Evolutionary conservation across 192 early-diverging fungal genomes (phyloP).

Genomic region (Linnemannia zychae): DNA sequence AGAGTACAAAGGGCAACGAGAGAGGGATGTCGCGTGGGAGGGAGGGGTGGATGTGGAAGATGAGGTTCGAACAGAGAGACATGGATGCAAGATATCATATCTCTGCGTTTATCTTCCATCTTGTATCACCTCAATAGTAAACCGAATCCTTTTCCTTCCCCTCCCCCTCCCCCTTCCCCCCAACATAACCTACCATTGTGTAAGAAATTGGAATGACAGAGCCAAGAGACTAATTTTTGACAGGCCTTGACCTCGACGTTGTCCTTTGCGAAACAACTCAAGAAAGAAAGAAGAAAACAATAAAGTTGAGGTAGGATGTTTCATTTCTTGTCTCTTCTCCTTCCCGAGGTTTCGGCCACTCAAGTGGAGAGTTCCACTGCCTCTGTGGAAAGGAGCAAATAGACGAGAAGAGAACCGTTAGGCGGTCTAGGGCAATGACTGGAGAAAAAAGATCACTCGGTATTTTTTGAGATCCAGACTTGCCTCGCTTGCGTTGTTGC

Average conservation of each 20-base stretch:
- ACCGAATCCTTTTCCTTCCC: not conserved
- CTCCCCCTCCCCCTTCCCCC: not conserved
- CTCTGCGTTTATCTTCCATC: not conserved
- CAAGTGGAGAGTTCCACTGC: not conserved
- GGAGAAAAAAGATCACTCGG: too few relatives aligned
- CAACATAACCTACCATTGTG: too few relatives aligned
- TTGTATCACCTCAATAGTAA: not conserved
- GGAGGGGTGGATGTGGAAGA: too few relatives aligned
- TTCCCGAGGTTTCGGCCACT: not conserved
- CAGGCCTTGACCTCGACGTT: too few relatives aligned
- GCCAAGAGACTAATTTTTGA: not conserved
- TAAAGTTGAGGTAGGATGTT: not conserved
- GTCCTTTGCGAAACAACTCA: too few relatives aligned
- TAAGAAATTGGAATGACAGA: not conserved
- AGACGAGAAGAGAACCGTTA: not conserved
- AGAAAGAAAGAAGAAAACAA: not conserved
- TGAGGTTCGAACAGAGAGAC: not conserved
- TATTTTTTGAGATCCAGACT: not conserved
- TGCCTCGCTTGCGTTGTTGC: not conserved
- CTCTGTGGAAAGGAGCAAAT: not conserved
- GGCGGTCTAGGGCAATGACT: too few relatives aligned
- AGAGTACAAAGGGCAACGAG: not conserved
- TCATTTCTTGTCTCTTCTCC: not conserved
- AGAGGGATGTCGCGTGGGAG: not conserved
- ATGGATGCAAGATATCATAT: not conserved